Evolutionary conservation across 495 filamentous ascomycete genomes (phyloP), one percentile per base, ranked within the genome.

Genomic region (Xylaria curta): DNA sequence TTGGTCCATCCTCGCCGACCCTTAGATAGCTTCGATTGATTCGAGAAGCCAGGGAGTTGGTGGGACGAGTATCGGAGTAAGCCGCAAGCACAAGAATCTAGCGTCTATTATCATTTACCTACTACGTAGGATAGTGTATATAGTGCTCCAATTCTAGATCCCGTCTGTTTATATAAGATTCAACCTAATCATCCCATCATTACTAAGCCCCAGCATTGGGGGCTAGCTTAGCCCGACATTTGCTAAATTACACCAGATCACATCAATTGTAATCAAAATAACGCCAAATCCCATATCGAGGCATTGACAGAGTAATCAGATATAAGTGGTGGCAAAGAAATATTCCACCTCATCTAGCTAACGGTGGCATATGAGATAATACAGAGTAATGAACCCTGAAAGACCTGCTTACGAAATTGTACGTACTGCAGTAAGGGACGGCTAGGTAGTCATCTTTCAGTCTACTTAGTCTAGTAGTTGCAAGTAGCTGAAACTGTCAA

Each of bases 191-290:
- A 56, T 58, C 53, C 17, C 60, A 19, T 67, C 33, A 44, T 42
- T 40, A 67, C 65, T 67, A 67, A 67, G 49, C 47, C 21, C 31
- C 17, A 21, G 13, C 2, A 12, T 15, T 67, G 47, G 65, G 7
- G 49, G n/a, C 62, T 33, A 66, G 47, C n/a, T 54, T 56, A 28
- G 33, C 49, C 38, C 9, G 13, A 21, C 21, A 56, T 56, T 36
- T n/a, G 9, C 49, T 44, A 33, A 44, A 54, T 67, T 56, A 6
- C 49, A 56, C 47, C 31, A 53, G 5, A 56, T 67, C 19, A 21
- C 65, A 67, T 67, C 49, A 67, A 67, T 4, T 21, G 65, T 67
- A 49, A 67, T 67, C 49, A 17, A 26, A 56, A 67, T 67, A 28
- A 54, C 65, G 65, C 36, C 38, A 63, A 26, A n/a, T 36, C 12